These are phyloP conservation scores for Cladosporium cucumerinum DNA, from an alignment of 2,329 filamentous ascomycete species.

Conservation along the genomic window DNA sequence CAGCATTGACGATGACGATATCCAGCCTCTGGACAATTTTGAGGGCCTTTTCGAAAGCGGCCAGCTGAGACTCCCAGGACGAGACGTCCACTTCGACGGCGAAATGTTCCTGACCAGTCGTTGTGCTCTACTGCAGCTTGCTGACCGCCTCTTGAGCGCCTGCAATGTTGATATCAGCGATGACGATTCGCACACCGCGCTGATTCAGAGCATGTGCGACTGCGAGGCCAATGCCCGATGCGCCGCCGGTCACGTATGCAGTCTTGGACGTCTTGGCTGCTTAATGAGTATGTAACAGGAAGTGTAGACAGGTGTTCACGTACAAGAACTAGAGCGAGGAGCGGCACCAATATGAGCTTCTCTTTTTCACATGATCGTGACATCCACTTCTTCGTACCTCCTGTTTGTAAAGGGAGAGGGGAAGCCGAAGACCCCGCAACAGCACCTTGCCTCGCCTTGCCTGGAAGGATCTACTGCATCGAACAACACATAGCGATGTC, in stretches of 20 bases:
- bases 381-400: neutral
- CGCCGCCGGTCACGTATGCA: conserved; percentile 28
- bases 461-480: neutral
- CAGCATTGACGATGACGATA: conserved; percentile 41
- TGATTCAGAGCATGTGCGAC: conserved; percentile 22
- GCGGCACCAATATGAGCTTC: neutral
- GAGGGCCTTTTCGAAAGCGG: conserved; percentile 37
- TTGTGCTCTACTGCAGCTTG: neutral
- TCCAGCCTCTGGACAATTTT: conserved; percentile 34
- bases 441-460: neutral
- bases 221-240: conserved; percentile 36
- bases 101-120: conserved; percentile 24
- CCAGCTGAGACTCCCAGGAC: conserved; percentile 38
- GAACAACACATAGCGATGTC: neutral
- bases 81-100: conserved; percentile 34
- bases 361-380: neutral
- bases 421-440: conserved; percentile 11
- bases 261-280: conserved; percentile 14
- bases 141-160: conserved; percentile 28
- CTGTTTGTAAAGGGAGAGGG: too few species aligned
- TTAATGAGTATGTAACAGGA: neutral
- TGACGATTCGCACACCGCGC: conserved; percentile 49
- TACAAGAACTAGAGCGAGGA: neutral
- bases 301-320: neutral
- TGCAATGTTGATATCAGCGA: conserved; percentile 40